Conservation (phyloP, 129 eudicot genomes). For the Centella asiatica region DNA sequence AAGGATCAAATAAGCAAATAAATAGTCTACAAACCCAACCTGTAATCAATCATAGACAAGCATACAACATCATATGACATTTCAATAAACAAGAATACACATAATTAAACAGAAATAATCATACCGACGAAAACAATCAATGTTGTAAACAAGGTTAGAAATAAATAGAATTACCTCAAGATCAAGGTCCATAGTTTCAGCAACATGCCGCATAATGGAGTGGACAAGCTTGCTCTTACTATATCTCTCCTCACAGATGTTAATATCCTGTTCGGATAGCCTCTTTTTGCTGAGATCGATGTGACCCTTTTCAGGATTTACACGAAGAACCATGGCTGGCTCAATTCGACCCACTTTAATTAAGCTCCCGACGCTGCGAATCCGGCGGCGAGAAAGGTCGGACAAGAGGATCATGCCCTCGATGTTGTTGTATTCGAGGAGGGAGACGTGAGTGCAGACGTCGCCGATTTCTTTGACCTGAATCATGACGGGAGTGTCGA, state of each 20-base stretch:
- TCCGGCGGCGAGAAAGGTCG: conserved; percentile 68
- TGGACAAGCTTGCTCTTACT: conserved; percentile 75
- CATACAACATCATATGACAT: too few species aligned
- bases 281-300: conserved; percentile 65
- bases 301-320: conserved; percentile 61
- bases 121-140: background rate
- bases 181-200: conserved; percentile 51
- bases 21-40: too few species aligned
- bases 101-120: background rate
- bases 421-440: conserved; percentile 62
- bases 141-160: background rate
- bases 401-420: conserved; percentile 72
- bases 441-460: conserved; percentile 54
- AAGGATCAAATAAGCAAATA: too few species aligned
- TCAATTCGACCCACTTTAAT: conserved; percentile 65
- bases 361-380: conserved; percentile 63
- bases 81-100: background rate
- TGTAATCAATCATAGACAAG: too few species aligned
- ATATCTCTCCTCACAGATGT: conserved; percentile 49
- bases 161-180: conserved; percentile 31
- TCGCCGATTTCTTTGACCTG: conserved; percentile 60
- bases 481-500: conserved; percentile 55
- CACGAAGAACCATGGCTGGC: conserved; percentile 70
- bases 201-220: conserved; percentile 69
- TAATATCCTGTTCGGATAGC: conserved; percentile 58